These are phyloP conservation scores for Madurella mycetomatis DNA, from an alignment of 2,329 filamentous ascomycete species.

Conservation along the genomic window DNA sequence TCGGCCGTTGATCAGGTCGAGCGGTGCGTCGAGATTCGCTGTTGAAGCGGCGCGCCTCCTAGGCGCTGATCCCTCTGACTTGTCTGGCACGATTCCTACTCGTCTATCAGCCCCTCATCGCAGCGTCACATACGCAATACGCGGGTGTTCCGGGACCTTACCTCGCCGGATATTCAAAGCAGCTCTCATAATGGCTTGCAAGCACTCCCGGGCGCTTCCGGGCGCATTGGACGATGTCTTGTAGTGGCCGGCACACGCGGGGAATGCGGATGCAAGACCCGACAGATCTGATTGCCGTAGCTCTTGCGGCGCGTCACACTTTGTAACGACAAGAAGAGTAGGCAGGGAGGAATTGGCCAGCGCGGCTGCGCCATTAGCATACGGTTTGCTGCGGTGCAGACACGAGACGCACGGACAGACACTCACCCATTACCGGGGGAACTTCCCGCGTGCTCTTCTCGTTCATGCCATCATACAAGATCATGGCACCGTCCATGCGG, in stretches of 20 bases:
- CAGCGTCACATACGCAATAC: neutral
- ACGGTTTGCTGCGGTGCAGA: conserved; percentile 3
- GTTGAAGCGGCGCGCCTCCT: conserved; percentile 58
- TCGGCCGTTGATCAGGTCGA: conserved; percentile 45
- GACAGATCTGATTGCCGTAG: conserved; percentile 67
- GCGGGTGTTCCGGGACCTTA: conserved; percentile 44
- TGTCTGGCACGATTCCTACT: conserved; percentile 33
- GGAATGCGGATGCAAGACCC: conserved; percentile 58
- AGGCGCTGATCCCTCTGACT: conserved; percentile 39
- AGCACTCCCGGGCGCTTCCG: conserved; percentile 68
- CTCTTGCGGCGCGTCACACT: conserved; percentile 74
- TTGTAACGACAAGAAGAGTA: conserved; percentile 78
- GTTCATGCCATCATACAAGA: conserved; percentile 84
- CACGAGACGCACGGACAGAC: neutral
- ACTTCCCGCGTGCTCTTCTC: conserved; percentile 69
- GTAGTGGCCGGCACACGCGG: conserved; percentile 66
- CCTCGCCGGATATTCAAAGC: conserved; percentile 65
- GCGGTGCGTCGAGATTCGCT: conserved; percentile 54
- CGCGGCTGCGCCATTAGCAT: conserved; percentile 52
- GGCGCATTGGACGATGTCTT: conserved; percentile 67
- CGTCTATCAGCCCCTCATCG: conserved; percentile 17
- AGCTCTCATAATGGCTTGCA: conserved; percentile 69
- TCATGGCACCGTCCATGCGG: conserved; percentile 74
- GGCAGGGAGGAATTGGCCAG: conserved; percentile 69
- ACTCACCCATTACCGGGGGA: conserved; percentile 74